Percentiles rank a stretch among this genome's conserved stretches.
Conservation (phyloP, 495 filamentous ascomycete genomes). For the Aspergillus indologenus region DNA sequence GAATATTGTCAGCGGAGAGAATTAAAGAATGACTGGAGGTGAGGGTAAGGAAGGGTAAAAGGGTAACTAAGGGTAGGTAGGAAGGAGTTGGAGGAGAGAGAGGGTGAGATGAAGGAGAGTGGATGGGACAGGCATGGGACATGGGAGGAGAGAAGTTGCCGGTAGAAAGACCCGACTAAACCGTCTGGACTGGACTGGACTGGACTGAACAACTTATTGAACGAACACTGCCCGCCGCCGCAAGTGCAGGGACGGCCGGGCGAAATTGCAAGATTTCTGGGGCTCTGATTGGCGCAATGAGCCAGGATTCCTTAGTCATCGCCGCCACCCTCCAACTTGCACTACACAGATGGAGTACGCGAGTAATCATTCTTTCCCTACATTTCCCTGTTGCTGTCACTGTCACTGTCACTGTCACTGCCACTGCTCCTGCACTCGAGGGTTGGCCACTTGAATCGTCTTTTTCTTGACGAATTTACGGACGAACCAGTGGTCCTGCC, state of each 20-base stretch:
- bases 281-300: not conserved
- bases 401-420: not conserved
- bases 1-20: slow-evolving; percentile 2
- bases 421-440: not conserved
- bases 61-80: not conserved
- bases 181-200: no score
- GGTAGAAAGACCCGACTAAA: no score
- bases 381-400: not conserved
- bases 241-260: not conserved
- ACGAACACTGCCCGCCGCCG: no score
- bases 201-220: no score
- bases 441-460: not conserved
- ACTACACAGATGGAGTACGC: no score
- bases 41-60: slow-evolving; percentile 1
- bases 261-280: not conserved
- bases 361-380: not conserved
- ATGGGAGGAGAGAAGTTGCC: not conserved
- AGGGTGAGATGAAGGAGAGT: not conserved
- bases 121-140: not conserved
- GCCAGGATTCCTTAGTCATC: slow-evolving; percentile 1
- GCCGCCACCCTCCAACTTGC: not conserved
- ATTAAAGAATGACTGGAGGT: slow-evolving; percentile 11
- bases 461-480: no score
- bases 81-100: not conserved
- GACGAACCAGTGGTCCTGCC: not conserved